Evolutionary conservation across 192 early-diverging fungal species (phyloP).

Genomic region (Backusella tuberculispora): DNA sequence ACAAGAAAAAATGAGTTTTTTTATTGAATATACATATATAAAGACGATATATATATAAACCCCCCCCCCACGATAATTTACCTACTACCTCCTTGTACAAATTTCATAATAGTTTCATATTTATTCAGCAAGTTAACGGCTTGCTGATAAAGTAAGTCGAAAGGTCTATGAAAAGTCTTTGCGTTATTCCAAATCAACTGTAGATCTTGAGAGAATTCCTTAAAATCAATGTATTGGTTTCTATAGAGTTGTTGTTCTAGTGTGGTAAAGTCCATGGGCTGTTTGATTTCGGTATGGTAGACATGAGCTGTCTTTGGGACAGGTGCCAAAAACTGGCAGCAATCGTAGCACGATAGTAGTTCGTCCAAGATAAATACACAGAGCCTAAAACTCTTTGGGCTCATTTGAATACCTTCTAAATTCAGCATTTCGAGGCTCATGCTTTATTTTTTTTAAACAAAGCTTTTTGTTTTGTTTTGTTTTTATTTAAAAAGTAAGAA

Average conservation of each 20-base stretch:
- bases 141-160: slow-evolving; percentile 30
- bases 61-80: background rate
- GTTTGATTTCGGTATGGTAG: slow-evolving; percentile 52
- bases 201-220: slow-evolving; percentile 49
- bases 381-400: background rate
- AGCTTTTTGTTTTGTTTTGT: background rate
- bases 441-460: background rate
- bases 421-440: slow-evolving; percentile 10
- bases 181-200: slow-evolving; percentile 50
- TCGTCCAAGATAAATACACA: slow-evolving; percentile 34
- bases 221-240: slow-evolving; percentile 36
- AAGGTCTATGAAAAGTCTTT: slow-evolving; percentile 25
- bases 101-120: background rate
- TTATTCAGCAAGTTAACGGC: slow-evolving; percentile 5
- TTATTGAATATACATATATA: background rate
- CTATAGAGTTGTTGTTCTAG: slow-evolving; percentile 54
- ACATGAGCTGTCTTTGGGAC: slow-evolving; percentile 42
- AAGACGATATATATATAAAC: background rate
- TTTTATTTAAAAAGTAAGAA: background rate
- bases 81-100: slow-evolving; percentile 11
- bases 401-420: slow-evolving; percentile 13
- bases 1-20: background rate
- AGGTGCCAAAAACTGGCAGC: slow-evolving; percentile 35
- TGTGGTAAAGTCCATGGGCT: slow-evolving; percentile 57
- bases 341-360: slow-evolving; percentile 31